Evolutionary conservation across 768 basidiomycete genomes (phyloP), one percentile per base, ranked within the genome.

Genomic region (Pleurotus giganteus): DNA sequence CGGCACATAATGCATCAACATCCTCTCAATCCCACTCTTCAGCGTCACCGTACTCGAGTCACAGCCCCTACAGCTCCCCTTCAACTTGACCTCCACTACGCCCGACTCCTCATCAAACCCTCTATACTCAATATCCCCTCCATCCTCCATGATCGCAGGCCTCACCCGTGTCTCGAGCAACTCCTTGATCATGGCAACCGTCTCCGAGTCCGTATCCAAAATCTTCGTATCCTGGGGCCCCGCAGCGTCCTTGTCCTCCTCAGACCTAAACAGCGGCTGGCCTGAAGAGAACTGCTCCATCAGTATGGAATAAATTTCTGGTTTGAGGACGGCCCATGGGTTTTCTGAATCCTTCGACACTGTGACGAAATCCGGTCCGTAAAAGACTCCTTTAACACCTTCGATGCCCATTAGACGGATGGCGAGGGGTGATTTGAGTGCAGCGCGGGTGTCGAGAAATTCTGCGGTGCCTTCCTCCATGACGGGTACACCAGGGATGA

Each of bases 271-370:
- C 11, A 98, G 77, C 2, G 90, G 74, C 60, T 88, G 82, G 0
- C 88, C 91, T n/a, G 93, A 86, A 2, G 96, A 93, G 72, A 99
- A 99, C 70, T 88, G 86, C 70, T 99, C 96, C 96, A 99, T 99
- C 53, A 99, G 78, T 54, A 86, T 84, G 13, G 93, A 89, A 67
- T 98, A 99, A 42, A 98, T 85, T 74, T 99, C 97, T 19, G 97
- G 97, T 69, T 99, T 99, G 61, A 98, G 71, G 43, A 96, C 82
- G 1, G 88, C 71, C 97, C 97, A 99, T 11, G 84, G 73, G 62
- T 84, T 83, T 66, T 91, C 92, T 44, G 84, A 78, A 61, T 90
- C 86, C 71, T 98, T 98, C 36, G 91, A 92, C 34, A 98, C 89
- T 3, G 94, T 95, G 64, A 99, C 93, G 65, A 99, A 99, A 72